A percentile compares a stretch with the other conserved stretches of the same genome.
Evolutionary conservation across 176 grass and related monocot species (phyloP).

Genomic region (Lolium perenne): DNA sequence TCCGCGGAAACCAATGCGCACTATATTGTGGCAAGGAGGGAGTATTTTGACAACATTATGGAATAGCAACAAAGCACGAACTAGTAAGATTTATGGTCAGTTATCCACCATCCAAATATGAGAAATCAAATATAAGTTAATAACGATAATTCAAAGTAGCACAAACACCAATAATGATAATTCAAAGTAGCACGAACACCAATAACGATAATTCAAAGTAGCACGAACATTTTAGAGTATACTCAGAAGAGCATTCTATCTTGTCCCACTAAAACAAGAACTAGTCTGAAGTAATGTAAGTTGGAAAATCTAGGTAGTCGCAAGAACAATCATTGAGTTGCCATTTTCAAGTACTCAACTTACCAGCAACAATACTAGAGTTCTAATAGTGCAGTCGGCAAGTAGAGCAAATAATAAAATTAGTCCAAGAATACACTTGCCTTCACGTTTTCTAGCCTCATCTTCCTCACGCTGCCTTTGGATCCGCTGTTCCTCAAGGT

Average conservation of each 20-base stretch:
- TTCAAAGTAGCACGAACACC: not conserved
- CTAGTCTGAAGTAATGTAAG: not conserved
- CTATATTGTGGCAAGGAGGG: no score
- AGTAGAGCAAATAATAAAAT: constrained; percentile 9
- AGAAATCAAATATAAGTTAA: not conserved
- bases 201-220: not conserved
- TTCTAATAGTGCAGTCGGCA: not conserved
- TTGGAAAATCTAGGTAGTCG: not conserved
- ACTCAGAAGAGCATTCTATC: not conserved
- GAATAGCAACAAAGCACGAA: not conserved
- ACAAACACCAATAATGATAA: not conserved
- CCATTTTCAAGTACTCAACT: not conserved
- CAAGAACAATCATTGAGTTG: not conserved
- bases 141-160: not conserved
- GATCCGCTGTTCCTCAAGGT: constrained; percentile 74
- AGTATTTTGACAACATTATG: constrained; percentile 2
- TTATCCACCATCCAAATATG: not conserved
- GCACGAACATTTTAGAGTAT: not conserved
- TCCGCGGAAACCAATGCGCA: no score
- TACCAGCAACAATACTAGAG: not conserved
- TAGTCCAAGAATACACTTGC: constrained; percentile 41
- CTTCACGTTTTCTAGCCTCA: constrained; percentile 85
- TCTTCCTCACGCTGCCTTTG: constrained; percentile 66
- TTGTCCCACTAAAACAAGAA: not conserved
- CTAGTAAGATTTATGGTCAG: not conserved